Conservation (phyloP, 192 early-diverging fungal species). For the Coemansia sp. region DNA sequence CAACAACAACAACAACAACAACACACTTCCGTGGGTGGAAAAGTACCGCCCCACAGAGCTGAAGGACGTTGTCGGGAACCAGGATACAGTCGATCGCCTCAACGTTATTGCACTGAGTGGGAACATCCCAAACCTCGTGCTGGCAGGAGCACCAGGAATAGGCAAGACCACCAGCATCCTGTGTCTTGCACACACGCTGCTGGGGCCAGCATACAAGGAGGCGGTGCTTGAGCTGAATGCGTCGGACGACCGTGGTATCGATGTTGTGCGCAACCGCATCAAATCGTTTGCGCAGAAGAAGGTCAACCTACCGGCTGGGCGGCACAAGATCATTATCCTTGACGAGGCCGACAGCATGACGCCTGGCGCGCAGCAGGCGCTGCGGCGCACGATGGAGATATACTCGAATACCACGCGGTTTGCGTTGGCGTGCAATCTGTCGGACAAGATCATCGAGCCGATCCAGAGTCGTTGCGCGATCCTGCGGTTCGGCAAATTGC, state of each 20-base stretch:
- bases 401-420: constrained; percentile 95
- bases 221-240: constrained; percentile 97
- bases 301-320: constrained; percentile 86
- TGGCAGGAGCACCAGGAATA: constrained; percentile 89
- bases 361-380: constrained; percentile 92
- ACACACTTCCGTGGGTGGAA: constrained; percentile 67
- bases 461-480: constrained; percentile 96
- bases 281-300: constrained; percentile 99
- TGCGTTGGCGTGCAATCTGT: constrained; percentile 95
- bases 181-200: constrained; percentile 87
- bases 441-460: constrained; percentile 97
- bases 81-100: constrained; percentile 85
- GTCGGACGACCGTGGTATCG: constrained; percentile 96
- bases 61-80: constrained; percentile 93
- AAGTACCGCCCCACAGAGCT: constrained; percentile 88
- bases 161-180: constrained; percentile 97
- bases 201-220: constrained; percentile 85
- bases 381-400: constrained; percentile 98
- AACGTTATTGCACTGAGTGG: constrained; percentile 85
- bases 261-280: constrained; percentile 94
- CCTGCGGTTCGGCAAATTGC: constrained; percentile 79
- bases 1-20: constrained; percentile 30
- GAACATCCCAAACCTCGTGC: constrained; percentile 96
- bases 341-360: constrained; percentile 99
- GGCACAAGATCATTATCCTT: constrained; percentile 89